These are phyloP conservation scores for Chrysoporthe cubensis DNA, from an alignment of 2,329 filamentous ascomycete species.

Conservation along the genomic window DNA sequence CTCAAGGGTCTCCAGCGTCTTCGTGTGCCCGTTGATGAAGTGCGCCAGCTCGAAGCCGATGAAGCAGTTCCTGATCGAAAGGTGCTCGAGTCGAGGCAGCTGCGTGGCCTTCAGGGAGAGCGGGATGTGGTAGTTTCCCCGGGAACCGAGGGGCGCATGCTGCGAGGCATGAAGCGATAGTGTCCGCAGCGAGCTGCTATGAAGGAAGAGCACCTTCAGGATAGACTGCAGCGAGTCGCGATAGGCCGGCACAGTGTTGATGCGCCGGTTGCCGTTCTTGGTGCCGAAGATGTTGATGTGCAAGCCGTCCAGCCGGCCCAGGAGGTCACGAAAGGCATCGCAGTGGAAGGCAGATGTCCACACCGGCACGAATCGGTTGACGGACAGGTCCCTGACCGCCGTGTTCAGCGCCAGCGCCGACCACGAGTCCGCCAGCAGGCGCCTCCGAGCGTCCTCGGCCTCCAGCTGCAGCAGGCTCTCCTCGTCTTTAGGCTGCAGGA, in stretches of 20 bases:
- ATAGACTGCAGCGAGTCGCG: conserved; percentile 27
- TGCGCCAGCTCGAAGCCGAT: conserved; percentile 28
- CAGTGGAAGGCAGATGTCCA: conserved; percentile 27
- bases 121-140: conserved; percentile 26
- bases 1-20: conserved; percentile 22
- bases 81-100: conserved; percentile 24
- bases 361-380: conserved; percentile 23
- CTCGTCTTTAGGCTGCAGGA: conserved; percentile 24
- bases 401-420: conserved; percentile 23
- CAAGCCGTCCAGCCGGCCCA: conserved; percentile 22
- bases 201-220: conserved; percentile 27
- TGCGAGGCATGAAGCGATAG: conserved; percentile 27
- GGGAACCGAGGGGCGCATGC: conserved; percentile 24
- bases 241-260: conserved; percentile 28
- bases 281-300: conserved; percentile 23
- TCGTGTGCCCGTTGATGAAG: conserved; percentile 26
- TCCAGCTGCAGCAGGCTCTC: conserved; percentile 26
- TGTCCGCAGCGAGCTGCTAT: conserved; percentile 21
- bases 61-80: conserved; percentile 27
- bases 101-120: conserved; percentile 28
- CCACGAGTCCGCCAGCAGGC: conserved; percentile 26
- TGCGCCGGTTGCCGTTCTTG: conserved; percentile 25
- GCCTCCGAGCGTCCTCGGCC: conserved; percentile 25
- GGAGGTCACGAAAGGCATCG: conserved; percentile 14
- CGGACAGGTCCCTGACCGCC: conserved; percentile 18